These are phyloP conservation scores for Sphagnum tenellum DNA, from an alignment of 225 moss, liverwort and hornwort genomes.

Conservation along the genomic window DNA sequence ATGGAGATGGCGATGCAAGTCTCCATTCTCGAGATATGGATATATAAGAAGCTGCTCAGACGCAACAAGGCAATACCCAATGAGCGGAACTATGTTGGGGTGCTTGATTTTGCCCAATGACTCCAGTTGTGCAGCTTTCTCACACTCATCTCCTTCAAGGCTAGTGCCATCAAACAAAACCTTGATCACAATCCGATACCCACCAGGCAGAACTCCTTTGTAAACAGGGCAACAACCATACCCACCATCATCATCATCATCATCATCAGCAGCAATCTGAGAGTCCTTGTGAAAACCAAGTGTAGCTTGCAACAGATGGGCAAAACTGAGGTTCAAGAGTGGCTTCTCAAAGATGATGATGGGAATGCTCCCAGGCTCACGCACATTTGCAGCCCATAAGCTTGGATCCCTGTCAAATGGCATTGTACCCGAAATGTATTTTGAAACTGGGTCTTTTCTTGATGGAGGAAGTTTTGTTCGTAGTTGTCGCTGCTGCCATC, in stretches of 20 bases:
- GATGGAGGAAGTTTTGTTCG: conserved; percentile 19
- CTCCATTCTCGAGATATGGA: conserved; percentile 76
- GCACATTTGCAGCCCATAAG: conserved; percentile 54
- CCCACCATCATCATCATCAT: conserved; percentile 51
- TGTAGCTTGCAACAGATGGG: conserved; percentile 61
- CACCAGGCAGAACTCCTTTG: conserved; percentile 51
- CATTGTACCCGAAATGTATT: conserved; percentile 26
- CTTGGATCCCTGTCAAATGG: conserved; percentile 41
- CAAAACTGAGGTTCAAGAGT: conserved; percentile 66
- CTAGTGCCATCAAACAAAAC: conserved; percentile 57
- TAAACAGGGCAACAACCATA: conserved; percentile 49
- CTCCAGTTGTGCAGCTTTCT: conserved; percentile 57
- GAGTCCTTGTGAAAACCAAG: conserved; percentile 56
- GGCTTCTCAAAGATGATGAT: conserved; percentile 92
- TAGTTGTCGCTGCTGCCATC: conserved; percentile 14
- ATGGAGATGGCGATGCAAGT: conserved; percentile 53
- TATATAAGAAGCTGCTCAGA: conserved; percentile 61
- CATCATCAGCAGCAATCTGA: conserved; percentile 17
- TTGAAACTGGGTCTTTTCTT: conserved; percentile 5
- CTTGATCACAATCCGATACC: conserved; percentile 64
- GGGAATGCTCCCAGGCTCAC: conserved; percentile 42
- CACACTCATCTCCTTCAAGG: conserved; percentile 25
- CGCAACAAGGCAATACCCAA: conserved; percentile 68
- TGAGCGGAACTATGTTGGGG: conserved; percentile 51
- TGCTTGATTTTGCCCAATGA: conserved; percentile 58